A percentile compares a stretch with the other conserved stretches of the same genome.
Conservation (phyloP, 2,329 filamentous ascomycete genomes). For the Cordyceps tenuipes region DNA sequence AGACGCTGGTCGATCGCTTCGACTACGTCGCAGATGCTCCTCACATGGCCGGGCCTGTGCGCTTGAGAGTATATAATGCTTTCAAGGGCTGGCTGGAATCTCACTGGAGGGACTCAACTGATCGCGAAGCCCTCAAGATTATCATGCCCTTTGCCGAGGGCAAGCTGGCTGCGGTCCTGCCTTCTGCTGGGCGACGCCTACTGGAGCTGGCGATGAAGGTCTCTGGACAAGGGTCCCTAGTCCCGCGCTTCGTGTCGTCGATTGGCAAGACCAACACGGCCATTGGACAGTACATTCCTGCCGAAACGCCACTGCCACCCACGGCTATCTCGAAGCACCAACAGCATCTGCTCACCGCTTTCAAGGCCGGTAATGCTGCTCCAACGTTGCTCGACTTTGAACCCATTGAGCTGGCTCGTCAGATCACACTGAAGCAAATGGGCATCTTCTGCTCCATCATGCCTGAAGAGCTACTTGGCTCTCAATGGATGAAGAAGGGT, state of each 20-base stretch:
- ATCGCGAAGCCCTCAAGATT: conserved; percentile 64
- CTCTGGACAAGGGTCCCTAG: conserved; percentile 61
- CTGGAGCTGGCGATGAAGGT: conserved; percentile 74
- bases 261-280: conserved; percentile 83
- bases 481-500: conserved; percentile 88
- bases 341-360: conserved; percentile 59
- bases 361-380: conserved; percentile 61
- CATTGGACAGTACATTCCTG: conserved; percentile 59
- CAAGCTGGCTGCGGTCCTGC: conserved; percentile 59
- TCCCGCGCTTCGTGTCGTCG: conserved; percentile 74
- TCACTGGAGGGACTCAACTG: conserved; percentile 80
- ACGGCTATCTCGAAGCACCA: conserved; percentile 70
- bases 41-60: conserved; percentile 67
- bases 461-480: conserved; percentile 82
- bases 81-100: conserved; percentile 97
- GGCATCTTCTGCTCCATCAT: conserved; percentile 84
- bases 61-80: conserved; percentile 86
- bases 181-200: conserved; percentile 72
- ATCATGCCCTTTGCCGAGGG: conserved; percentile 75
- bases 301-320: conserved; percentile 63
- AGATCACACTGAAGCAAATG: conserved; percentile 89
- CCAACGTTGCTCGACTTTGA: conserved; percentile 86
- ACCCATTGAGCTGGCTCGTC: conserved; percentile 79
- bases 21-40: conserved; percentile 79
- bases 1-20: conserved; percentile 81